Percentiles rank a stretch among this genome's conserved stretches.
phyloP scores from a whole-genome alignment of 306 rosid genomes.

The Pueraria montana region DNA sequence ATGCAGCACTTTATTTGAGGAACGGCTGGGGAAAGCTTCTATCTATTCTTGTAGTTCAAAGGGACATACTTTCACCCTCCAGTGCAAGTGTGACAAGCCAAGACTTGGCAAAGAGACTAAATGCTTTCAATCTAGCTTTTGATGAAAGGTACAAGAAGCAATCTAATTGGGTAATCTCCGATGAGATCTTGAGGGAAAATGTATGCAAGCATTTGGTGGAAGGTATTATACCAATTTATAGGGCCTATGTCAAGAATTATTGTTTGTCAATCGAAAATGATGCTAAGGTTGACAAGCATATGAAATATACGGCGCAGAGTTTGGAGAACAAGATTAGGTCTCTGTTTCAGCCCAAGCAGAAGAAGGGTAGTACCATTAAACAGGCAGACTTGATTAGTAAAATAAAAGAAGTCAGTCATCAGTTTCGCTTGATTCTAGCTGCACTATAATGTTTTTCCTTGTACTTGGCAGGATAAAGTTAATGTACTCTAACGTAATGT shows the following conservation, averaged over 20 bases:
- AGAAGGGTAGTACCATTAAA: slow-evolving; percentile 52
- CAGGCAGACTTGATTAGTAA: slow-evolving; percentile 56
- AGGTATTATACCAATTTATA: slow-evolving; percentile 72
- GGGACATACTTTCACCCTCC: slow-evolving; percentile 48
- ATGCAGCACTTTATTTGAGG: slow-evolving; percentile 78
- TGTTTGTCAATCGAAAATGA: slow-evolving; percentile 63
- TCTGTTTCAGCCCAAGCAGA: slow-evolving; percentile 64
- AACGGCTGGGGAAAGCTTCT: slow-evolving; percentile 80
- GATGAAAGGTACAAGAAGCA: slow-evolving; percentile 72
- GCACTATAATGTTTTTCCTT: slow-evolving; percentile 43
- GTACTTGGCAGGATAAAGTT: slow-evolving; percentile 5
- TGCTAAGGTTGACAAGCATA: slow-evolving; percentile 57
- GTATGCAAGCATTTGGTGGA: slow-evolving; percentile 70
- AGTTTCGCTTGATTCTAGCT: slow-evolving; percentile 58
- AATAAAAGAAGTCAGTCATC: slow-evolving; percentile 59
- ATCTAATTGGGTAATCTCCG: slow-evolving; percentile 69
- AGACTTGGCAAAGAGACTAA: slow-evolving; percentile 61
- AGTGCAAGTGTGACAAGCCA: slow-evolving; percentile 36
- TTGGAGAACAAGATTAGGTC: slow-evolving; percentile 72
- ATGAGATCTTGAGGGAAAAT: slow-evolving; percentile 68
- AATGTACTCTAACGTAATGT: slow-evolving; percentile 16
- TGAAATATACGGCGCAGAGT: slow-evolving; percentile 60
- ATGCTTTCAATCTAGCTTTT: slow-evolving; percentile 68
- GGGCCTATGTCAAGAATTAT: slow-evolving; percentile 60
- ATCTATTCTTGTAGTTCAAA: slow-evolving; percentile 57